These are phyloP conservation scores for Panellus pusillus DNA, from an alignment of 768 basidiomycete species.

Conservation along the genomic window DNA sequence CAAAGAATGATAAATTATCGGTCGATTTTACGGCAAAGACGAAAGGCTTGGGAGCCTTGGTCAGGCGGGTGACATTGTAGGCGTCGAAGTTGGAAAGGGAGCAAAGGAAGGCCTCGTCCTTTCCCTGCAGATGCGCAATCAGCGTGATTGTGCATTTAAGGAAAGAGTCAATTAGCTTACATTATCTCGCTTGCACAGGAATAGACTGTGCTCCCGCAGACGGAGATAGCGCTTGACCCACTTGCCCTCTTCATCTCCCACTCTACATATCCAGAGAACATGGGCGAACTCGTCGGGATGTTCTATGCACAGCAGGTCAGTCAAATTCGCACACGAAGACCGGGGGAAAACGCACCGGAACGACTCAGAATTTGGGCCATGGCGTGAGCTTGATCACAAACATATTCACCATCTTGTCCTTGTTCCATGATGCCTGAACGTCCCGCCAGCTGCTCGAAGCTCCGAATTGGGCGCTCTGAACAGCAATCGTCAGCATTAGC, in stretches of 20 bases:
- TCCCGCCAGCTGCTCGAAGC: slow-evolving; percentile 82
- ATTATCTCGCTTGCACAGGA: slow-evolving; percentile 86
- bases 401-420: slow-evolving; percentile 74
- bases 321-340: neutral
- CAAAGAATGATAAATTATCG: slow-evolving; percentile 83
- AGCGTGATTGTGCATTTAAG: slow-evolving; percentile 1
- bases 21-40: slow-evolving; percentile 88
- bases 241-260: slow-evolving; percentile 91
- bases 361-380: slow-evolving; percentile 54
- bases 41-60: slow-evolving; percentile 83
- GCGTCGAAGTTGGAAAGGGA: slow-evolving; percentile 88
- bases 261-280: slow-evolving; percentile 69
- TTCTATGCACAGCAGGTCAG: slow-evolving; percentile 29
- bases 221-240: slow-evolving; percentile 94
- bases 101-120: slow-evolving; percentile 81
- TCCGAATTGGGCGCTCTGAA: slow-evolving; percentile 85
- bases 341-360: slow-evolving; percentile 45
- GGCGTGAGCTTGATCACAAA: slow-evolving; percentile 79
- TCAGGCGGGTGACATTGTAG: slow-evolving; percentile 72
- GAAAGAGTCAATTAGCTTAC: slow-evolving; percentile 41
- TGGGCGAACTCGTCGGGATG: slow-evolving; percentile 46
- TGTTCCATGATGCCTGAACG: slow-evolving; percentile 86
- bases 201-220: slow-evolving; percentile 82
- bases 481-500: slow-evolving; percentile 15
- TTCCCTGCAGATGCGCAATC: slow-evolving; percentile 52